Evolutionary conservation across 108 stramenopile genomes (phyloP).

Genomic region (Skeletonema potamos): DNA sequence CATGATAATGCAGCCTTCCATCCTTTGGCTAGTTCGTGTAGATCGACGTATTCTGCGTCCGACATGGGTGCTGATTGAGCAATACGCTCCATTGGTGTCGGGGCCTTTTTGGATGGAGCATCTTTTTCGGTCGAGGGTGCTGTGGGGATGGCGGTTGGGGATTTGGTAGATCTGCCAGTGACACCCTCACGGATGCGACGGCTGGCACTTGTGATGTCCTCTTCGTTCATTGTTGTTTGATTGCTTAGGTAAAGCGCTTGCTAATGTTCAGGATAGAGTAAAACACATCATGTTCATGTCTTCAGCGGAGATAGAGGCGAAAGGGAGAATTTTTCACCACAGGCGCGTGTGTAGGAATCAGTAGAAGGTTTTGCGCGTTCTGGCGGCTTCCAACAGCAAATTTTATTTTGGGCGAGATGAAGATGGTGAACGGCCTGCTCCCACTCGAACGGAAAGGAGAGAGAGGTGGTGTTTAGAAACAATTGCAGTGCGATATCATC

Average conservation of each 20-base stretch:
- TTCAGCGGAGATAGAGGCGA: too few species aligned
- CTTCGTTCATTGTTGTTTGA: conserved; percentile 27
- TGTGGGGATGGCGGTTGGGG: neutral
- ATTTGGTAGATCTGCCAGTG: neutral
- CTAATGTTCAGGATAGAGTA: neutral
- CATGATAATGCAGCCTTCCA: conserved; percentile 87
- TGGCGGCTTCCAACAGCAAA: neutral
- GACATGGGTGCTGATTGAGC: conserved; percentile 5
- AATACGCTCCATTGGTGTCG: neutral
- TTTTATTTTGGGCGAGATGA: neutral
- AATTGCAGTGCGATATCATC: neutral
- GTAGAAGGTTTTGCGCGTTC: neutral
- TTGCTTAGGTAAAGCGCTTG: too few species aligned
- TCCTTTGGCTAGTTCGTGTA: conserved; percentile 86
- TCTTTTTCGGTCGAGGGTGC: conserved; percentile 5
- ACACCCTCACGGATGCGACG: conserved; percentile 35
- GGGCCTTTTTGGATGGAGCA: neutral
- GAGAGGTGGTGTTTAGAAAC: neutral
- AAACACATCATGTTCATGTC: too few species aligned
- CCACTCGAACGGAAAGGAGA: neutral
- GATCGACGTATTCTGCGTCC: conserved; percentile 58
- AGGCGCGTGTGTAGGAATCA: too few species aligned
- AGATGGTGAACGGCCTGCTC: neutral
- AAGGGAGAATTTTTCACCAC: too few species aligned
- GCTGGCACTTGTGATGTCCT: conserved; percentile 27